Evolutionary conservation across 164 flowering plant species (phyloP), one percentile per base, ranked within the genome.

Genomic region (Nelumbo lutea): DNA sequence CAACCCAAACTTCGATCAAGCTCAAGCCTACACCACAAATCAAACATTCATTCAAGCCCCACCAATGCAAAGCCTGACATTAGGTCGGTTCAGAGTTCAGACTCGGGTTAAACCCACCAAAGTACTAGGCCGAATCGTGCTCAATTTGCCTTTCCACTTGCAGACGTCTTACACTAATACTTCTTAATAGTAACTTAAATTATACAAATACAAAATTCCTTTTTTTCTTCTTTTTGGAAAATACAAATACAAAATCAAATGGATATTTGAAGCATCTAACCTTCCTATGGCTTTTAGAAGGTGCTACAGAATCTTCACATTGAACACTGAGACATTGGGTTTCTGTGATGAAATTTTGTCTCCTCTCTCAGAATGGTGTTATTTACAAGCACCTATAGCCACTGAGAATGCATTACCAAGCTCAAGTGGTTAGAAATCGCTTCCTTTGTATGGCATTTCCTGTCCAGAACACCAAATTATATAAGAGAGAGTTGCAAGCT

Each of bases 361-460:
- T 44, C 48, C 48, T 15, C 44, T 50, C 61, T 42, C 51, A 50
- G 61, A 67, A 62, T 38, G 9, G 46, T 39, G 43, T 69, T 64
- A 68, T 70, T 67, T 75, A 60, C 75, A 64, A 59, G 38, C 60
- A 56, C 62, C 57, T 38, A n/a, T 1, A 6, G 42, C 44, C 42
- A 63, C 41, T 46, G 7, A 39, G 62, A 27, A 38, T 9, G 46
- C 55, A 7, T 3, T 11, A 2, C 41, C 38, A 43, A 1, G 46
- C 62, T 6, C 5, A 15, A 9, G 10, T 27, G 52, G 14, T 75
- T 82, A 86, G 77, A 70, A 85, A 9, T 83, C 88, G 68, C 89
- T 79, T 66, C 93, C 80, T 68, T 89, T 87, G 74, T 80, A 88
- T 1, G 75, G 91, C 90, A 83, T 84, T 69, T 91, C 95, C 97